phyloP scores from a whole-genome alignment of 2,329 filamentous ascomycete species.

The Sporothrix variecibatus region DNA sequence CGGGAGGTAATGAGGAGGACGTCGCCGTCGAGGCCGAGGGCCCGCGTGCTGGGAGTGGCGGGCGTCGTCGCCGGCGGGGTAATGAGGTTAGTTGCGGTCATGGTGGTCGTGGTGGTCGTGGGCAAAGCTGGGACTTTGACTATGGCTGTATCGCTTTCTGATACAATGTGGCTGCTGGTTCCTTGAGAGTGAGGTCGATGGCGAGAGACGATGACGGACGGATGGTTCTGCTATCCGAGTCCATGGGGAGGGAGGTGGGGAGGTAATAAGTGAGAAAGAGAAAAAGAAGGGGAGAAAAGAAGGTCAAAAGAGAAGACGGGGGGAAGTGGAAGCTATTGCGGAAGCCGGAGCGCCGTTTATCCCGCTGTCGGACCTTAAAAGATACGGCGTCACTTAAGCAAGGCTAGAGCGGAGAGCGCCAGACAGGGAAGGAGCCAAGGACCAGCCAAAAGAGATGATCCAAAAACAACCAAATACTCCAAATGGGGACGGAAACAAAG shows the following conservation, averaged over 20 bases:
- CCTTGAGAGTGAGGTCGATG: conserved; percentile 15
- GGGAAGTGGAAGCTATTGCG: not conserved
- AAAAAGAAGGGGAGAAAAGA: not conserved
- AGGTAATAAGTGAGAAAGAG: not conserved
- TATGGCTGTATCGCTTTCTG: not conserved
- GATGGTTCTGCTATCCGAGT: conserved; percentile 4
- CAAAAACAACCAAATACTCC: not conserved
- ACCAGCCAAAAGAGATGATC: not conserved
- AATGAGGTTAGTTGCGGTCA: conserved; percentile 22
- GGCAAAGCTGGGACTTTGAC: not conserved
- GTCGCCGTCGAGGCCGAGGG: conserved; percentile 47
- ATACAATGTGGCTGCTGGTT: conserved; percentile 2
- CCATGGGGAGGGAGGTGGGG: not conserved
- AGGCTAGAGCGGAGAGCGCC: not conserved
- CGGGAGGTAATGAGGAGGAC: conserved; percentile 49
- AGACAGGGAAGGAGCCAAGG: not conserved
- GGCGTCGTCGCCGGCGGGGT: not conserved
- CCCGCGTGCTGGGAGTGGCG: not conserved
- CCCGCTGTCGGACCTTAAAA: not conserved
- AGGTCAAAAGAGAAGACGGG: not conserved
- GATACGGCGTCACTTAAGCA: not conserved
- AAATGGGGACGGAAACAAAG: not conserved
- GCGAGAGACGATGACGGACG: conserved; percentile 17
- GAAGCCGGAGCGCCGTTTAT: conserved; percentile 5
- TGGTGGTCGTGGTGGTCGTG: not conserved